A percentile compares a stretch with the other conserved stretches of the same genome.
These are phyloP conservation scores for Phytophthora pini DNA, from an alignment of 352 stramenopile genomes.

Conservation along the genomic window DNA sequence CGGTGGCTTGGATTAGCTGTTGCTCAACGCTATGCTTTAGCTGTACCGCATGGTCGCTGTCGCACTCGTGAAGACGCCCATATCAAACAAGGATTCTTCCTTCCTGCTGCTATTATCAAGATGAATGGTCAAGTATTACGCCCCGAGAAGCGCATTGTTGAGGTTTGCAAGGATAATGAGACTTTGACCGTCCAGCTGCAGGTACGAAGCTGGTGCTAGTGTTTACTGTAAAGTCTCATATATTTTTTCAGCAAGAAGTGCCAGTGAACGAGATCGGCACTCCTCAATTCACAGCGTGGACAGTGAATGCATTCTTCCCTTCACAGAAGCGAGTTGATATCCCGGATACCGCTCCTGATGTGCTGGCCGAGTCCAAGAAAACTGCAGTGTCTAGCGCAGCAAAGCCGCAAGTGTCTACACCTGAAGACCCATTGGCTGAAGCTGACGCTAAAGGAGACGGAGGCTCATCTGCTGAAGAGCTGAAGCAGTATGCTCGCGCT, in stretches of 20 bases:
- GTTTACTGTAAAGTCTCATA: background rate
- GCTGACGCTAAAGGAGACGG: constrained; percentile 36
- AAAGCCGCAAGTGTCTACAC: constrained; percentile 7
- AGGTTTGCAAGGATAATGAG: constrained; percentile 81
- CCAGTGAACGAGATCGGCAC: constrained; percentile 84
- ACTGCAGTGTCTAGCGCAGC: background rate
- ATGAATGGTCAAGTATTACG: constrained; percentile 49
- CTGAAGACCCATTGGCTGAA: constrained; percentile 17
- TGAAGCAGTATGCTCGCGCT: constrained; percentile 68
- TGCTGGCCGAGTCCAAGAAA: constrained; percentile 20
- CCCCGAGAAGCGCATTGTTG: constrained; percentile 60
- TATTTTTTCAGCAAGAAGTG: constrained; percentile 65
- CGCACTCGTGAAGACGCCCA: constrained; percentile 80
- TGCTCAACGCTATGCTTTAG: constrained; percentile 77
- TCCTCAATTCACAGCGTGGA: constrained; percentile 71
- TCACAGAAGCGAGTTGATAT: constrained; percentile 35
- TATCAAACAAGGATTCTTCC: constrained; percentile 81
- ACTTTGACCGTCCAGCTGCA: constrained; percentile 67
- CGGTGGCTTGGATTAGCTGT: constrained; percentile 87
- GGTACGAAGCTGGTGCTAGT: constrained; percentile 31
- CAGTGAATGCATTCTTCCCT: constrained; percentile 62
- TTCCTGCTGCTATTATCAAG: constrained; percentile 66
- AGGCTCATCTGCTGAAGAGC: constrained; percentile 43
- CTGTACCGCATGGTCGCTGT: constrained; percentile 67
- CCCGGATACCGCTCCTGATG: constrained; percentile 6